Conservation (phyloP, 2,329 filamentous ascomycete species). For the Monilinia laxa region DNA sequence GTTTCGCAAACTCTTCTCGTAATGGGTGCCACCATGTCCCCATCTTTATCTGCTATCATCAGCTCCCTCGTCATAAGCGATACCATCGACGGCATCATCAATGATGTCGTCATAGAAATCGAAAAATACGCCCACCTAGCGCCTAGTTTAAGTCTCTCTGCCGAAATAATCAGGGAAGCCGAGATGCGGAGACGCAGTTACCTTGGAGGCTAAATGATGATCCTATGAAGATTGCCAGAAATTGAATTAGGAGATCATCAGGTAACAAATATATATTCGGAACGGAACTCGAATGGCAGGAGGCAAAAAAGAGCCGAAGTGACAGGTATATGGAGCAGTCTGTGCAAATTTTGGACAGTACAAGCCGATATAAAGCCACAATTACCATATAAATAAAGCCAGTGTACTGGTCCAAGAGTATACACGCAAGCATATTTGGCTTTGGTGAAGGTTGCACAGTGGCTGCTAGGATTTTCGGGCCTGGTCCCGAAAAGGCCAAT, state of each 20-base stretch:
- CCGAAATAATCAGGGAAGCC: constrained; percentile 78
- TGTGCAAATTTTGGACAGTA: not conserved
- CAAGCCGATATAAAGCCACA: constrained; percentile 10
- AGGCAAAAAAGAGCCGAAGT: constrained; percentile 13
- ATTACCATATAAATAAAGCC: constrained; percentile 1
- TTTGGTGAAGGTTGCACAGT: not conserved
- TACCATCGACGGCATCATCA: constrained; percentile 73
- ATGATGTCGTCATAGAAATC: constrained; percentile 73
- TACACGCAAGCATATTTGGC: not conserved
- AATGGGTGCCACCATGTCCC: constrained; percentile 82
- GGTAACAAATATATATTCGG: not conserved
- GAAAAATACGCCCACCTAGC: constrained; percentile 72
- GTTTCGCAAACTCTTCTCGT: constrained; percentile 78
- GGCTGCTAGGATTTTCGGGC: constrained; percentile 10
- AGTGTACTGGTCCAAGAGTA: not conserved
- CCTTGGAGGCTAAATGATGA: constrained; percentile 45
- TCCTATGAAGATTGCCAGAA: not conserved
- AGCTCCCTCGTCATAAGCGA: constrained; percentile 57
- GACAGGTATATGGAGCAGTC: not conserved
- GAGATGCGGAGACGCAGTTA: constrained; percentile 66
- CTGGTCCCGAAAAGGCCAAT: constrained; percentile 8
- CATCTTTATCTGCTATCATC: constrained; percentile 65
- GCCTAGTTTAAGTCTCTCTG: constrained; percentile 72
- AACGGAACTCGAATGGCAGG: not conserved
- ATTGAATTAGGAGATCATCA: not conserved